Percentiles rank a stretch among this genome's conserved stretches.
Evolutionary conservation across 371 early-diverging fungal genomes (phyloP).

Genomic region (Zychaea mexicana): DNA sequence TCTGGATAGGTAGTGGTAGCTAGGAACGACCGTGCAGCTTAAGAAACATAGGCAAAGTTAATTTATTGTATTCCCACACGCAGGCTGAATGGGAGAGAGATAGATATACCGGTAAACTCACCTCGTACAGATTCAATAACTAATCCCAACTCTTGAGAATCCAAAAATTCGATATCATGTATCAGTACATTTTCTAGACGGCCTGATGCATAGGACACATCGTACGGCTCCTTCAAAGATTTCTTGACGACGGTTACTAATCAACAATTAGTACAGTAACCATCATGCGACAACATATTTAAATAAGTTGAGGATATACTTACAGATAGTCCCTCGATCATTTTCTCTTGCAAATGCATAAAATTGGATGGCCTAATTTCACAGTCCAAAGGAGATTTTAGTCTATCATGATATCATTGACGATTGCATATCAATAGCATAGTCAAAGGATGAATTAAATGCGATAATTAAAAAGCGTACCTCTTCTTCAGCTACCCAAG

Average conservation of each 20-base stretch:
- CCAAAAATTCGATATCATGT: conserved; percentile 8
- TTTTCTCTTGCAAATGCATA: conserved; percentile 3
- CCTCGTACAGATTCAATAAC: background rate
- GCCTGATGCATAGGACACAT: background rate
- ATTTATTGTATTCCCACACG: background rate
- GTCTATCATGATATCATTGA: too few relatives aligned
- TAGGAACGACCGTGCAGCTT: background rate
- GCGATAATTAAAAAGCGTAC: background rate
- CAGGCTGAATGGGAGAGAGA: too few relatives aligned
- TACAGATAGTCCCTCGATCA: conserved; percentile 4
- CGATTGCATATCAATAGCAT: background rate
- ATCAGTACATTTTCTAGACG: background rate
- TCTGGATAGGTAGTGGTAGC: background rate
- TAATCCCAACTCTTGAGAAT: conserved; percentile 1
- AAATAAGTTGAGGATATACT: background rate
- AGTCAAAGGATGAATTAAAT: background rate
- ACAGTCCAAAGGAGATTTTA: too few relatives aligned
- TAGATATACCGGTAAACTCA: too few relatives aligned
- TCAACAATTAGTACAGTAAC: too few relatives aligned
- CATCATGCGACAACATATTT: background rate
- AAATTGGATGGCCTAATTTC: background rate
- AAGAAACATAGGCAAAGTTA: background rate
- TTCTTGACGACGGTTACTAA: conserved; percentile 2
- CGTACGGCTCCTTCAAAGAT: background rate
- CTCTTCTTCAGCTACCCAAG: conserved; percentile 7